A percentile compares a stretch with the other conserved stretches of the same genome.
phyloP scores from a whole-genome alignment of 139 green algal species.

The Micractinium sp. region DNA sequence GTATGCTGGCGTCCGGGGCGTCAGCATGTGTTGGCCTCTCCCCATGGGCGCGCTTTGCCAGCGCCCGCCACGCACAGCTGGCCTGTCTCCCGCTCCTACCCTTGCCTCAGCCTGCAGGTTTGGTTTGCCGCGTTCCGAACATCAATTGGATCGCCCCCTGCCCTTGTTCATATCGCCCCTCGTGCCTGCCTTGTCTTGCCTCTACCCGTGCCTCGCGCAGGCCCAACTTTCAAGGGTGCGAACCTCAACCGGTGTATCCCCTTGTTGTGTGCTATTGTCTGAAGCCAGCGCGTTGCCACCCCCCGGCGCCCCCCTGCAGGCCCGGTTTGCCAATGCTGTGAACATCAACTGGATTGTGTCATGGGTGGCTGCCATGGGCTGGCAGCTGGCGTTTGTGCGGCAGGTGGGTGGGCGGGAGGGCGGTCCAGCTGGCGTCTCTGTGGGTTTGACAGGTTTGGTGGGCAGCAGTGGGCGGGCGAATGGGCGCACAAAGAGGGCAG shows the following conservation, averaged over 20 bases:
- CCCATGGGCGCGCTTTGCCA: too few species aligned
- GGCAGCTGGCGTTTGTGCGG: conserved; percentile 64
- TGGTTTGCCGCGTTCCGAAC: neutral
- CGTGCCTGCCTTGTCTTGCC: neutral
- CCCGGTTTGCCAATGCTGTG: conserved; percentile 10
- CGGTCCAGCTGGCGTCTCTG: neutral
- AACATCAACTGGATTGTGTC: conserved; percentile 53
- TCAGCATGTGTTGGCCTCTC: too few species aligned
- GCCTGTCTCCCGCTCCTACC: neutral
- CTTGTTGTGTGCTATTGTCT: neutral
- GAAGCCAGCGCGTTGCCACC: neutral
- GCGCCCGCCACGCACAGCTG: too few species aligned
- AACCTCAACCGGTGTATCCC: neutral
- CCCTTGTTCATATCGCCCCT: neutral
- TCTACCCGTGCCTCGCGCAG: neutral
- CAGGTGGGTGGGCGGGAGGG: neutral
- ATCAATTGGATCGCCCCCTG: neutral
- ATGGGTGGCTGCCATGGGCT: conserved; percentile 60
- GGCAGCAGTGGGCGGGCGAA: too few species aligned
- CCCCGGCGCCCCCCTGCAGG: neutral
- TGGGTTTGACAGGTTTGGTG: too few species aligned
- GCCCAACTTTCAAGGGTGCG: neutral
- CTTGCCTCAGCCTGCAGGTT: neutral
- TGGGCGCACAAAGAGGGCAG: too few species aligned
- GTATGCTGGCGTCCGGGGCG: conserved; percentile 45